Percentiles rank a stretch among this genome's conserved stretches.
These are phyloP conservation scores for Chlorencoelia australis DNA, from an alignment of 2,329 filamentous ascomycete species.

Conservation along the genomic window DNA sequence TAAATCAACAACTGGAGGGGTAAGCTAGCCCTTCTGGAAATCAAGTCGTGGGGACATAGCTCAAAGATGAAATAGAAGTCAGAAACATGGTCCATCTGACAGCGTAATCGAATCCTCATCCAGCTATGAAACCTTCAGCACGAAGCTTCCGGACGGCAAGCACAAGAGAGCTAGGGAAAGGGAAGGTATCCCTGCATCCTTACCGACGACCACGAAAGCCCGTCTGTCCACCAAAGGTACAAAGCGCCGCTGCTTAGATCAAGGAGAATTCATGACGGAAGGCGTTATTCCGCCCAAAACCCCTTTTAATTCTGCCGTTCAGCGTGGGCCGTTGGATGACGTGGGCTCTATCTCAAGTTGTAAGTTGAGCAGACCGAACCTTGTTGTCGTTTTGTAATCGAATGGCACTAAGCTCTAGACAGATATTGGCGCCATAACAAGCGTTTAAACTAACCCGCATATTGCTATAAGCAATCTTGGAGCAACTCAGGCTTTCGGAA, in stretches of 20 bases:
- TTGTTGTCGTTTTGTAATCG: neutral
- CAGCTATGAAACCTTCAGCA: slow-evolving; percentile 2
- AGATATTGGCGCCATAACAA: neutral
- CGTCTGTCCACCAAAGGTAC: neutral
- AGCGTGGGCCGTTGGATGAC: neutral
- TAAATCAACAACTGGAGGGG: slow-evolving; percentile 1
- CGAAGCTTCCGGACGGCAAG: neutral
- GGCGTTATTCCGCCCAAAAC: neutral
- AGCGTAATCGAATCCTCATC: neutral
- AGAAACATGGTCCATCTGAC: neutral
- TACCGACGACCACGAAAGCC: neutral
- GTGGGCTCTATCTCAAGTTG: slow-evolving; percentile 1
- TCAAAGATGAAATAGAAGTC: slow-evolving; percentile 2
- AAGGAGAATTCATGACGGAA: slow-evolving; percentile 3
- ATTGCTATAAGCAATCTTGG: slow-evolving; percentile 2
- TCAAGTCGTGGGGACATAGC: neutral
- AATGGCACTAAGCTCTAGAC: neutral
- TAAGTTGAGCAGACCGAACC: slow-evolving; percentile 1
- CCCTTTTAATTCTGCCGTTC: neutral
- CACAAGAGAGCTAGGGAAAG: slow-evolving; percentile 3
- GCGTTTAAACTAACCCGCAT: neutral
- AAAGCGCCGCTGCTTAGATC: neutral
- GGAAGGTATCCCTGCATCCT: neutral
- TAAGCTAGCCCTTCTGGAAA: slow-evolving; percentile 1
- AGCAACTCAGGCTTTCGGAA: slow-evolving; percentile 2